Conservation (phyloP, 441 rosid genomes). For the Pelargonium fulgidum region DNA sequence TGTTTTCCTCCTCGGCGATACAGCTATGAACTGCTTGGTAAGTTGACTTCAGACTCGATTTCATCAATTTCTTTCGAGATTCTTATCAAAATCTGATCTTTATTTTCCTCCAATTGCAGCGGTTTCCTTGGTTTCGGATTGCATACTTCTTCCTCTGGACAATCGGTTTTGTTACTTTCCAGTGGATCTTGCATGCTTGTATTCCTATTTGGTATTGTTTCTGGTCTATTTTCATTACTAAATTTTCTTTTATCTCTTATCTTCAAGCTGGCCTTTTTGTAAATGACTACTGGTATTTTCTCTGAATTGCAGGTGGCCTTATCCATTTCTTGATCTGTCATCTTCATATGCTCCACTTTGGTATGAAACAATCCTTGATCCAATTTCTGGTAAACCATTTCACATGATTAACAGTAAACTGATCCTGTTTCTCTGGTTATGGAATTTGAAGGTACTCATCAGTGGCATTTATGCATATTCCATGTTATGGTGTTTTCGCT, state of each 20-base stretch:
- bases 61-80: conserved; percentile 2
- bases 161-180: conserved; percentile 62
- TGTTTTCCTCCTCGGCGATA: conserved; percentile 68
- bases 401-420: background rate
- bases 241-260: background rate
- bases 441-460: conserved; percentile 60
- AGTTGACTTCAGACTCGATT: conserved; percentile 12
- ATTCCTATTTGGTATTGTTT: conserved; percentile 55
- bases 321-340: conserved; percentile 85
- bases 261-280: background rate
- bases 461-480: conserved; percentile 83
- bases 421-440: conserved; percentile 9
- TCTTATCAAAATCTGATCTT: background rate
- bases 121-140: conserved; percentile 80
- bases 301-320: conserved; percentile 73
- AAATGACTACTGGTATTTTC: background rate
- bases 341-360: conserved; percentile 87
- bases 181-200: conserved; percentile 70
- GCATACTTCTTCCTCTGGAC: conserved; percentile 94
- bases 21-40: conserved; percentile 80
- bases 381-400: background rate
- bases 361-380: conserved; percentile 30
- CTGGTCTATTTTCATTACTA: background rate
- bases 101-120: conserved; percentile 33
- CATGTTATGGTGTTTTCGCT: conserved; percentile 68